Evolutionary conservation across 1,284 basidiomycete genomes (phyloP).

Genomic region (Agroathelia rolfsii): DNA sequence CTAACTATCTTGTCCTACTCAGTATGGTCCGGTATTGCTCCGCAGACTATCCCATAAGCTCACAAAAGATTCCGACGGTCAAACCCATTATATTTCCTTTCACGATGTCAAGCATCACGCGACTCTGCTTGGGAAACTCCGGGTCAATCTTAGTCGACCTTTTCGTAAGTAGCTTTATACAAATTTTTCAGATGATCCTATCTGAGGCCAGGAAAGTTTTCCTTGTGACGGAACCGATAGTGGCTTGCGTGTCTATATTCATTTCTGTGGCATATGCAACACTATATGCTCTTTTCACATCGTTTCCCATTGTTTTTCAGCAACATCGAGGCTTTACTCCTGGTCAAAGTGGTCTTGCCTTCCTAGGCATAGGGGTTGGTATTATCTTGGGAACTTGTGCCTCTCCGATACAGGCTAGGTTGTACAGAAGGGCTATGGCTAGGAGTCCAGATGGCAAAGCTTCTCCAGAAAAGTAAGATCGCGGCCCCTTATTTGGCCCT

Average conservation of each 20-base stretch:
- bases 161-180: constrained; percentile 33
- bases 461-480: constrained; percentile 48
- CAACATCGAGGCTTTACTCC: constrained; percentile 47
- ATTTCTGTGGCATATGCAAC: constrained; percentile 57
- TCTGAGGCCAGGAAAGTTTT: constrained; percentile 32
- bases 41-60: constrained; percentile 45
- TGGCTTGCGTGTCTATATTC: constrained; percentile 57
- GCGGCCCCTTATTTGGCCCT: neutral
- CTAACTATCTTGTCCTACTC: no score
- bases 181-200: neutral
- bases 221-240: constrained; percentile 59
- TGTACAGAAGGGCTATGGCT: constrained; percentile 45
- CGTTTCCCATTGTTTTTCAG: constrained; percentile 56
- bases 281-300: constrained; percentile 49
- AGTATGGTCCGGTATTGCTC: constrained; percentile 63
- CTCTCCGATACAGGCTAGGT: constrained; percentile 44
- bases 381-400: constrained; percentile 42
- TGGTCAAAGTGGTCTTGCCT: constrained; percentile 52
- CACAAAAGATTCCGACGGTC: constrained; percentile 32
- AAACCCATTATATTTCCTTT: constrained; percentile 38
- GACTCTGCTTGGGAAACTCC: constrained; percentile 29
- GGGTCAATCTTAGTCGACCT: constrained; percentile 44
- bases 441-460: constrained; percentile 40
- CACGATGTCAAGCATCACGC: constrained; percentile 41
- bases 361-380: constrained; percentile 56